phyloP scores from a whole-genome alignment of 2,329 filamentous ascomycete species.

The Trichoderma sp. region DNA sequence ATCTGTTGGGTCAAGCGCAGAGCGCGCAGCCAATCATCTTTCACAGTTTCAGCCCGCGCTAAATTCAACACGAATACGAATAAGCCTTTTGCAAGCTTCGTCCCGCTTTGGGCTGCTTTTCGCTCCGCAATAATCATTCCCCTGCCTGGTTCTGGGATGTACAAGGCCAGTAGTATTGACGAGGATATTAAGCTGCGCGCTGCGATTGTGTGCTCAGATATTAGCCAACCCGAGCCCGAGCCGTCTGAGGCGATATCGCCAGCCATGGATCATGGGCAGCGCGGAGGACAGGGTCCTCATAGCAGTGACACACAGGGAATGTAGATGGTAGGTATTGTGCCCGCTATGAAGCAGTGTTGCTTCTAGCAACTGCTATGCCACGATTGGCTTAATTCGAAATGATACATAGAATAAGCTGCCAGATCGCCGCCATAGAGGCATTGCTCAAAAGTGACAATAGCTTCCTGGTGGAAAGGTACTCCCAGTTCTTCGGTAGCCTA shows the following conservation, averaged over 20 bases:
- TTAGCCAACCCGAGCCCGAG: neutral
- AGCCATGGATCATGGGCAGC: neutral
- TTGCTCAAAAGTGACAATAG: neutral
- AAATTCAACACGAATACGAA: conserved; percentile 32
- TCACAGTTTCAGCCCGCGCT: neutral
- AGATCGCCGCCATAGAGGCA: no score
- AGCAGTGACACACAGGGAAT: neutral
- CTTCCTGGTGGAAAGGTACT: neutral
- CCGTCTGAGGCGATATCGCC: neutral
- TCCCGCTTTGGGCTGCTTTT: conserved; percentile 7
- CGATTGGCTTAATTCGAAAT: neutral
- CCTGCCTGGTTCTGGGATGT: neutral
- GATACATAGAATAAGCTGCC: no score
- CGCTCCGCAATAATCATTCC: conserved; percentile 4
- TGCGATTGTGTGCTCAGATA: neutral
- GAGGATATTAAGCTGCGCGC: neutral
- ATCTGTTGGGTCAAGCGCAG: conserved; percentile 6
- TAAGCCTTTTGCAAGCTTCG: neutral
- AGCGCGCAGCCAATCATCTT: conserved; percentile 11
- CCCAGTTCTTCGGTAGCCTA: neutral
- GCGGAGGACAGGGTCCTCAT: neutral
- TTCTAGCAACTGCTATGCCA: neutral
- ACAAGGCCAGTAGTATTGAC: neutral
- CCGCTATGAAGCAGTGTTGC: neutral
- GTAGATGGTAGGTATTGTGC: neutral